These are phyloP conservation scores for Pharnaceum exiguum DNA, from an alignment of 148 eudicot genomes.

Conservation along the genomic window DNA sequence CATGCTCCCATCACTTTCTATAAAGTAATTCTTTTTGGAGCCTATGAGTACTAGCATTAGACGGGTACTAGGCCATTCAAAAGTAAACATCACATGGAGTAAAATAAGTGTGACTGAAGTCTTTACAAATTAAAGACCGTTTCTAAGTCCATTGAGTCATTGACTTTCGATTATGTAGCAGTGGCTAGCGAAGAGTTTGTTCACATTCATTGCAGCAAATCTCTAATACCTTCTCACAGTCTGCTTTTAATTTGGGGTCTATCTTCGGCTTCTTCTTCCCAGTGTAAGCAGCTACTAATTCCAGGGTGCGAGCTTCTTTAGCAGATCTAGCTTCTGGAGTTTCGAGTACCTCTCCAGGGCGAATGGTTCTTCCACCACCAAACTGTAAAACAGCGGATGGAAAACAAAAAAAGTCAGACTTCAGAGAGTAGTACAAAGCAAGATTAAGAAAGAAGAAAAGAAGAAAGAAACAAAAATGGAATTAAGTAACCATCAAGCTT, in stretches of 20 bases:
- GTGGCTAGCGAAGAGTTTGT: neutral
- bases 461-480: neutral
- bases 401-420: neutral
- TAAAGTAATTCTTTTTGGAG: no score
- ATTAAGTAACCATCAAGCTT: neutral
- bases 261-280: conserved; percentile 47
- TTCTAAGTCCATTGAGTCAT: no score
- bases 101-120: no score
- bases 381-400: conserved; percentile 32
- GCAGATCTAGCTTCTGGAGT: conserved; percentile 64
- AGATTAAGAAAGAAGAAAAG: neutral
- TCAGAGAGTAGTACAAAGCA: neutral
- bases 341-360: conserved; percentile 78
- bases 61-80: no score
- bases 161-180: neutral
- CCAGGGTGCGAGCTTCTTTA: conserved; percentile 65
- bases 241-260: conserved; percentile 69
- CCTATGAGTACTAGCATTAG: no score
- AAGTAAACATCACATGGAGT: no score
- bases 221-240: conserved; percentile 65
- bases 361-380: conserved; percentile 87
- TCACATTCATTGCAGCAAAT: neutral
- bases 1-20: no score
- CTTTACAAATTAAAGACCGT: no score
- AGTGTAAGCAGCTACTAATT: conserved; percentile 66